Evolutionary conservation across 2,329 filamentous ascomycete species (phyloP).

Genomic region (Trichoderma endophyticum): DNA sequence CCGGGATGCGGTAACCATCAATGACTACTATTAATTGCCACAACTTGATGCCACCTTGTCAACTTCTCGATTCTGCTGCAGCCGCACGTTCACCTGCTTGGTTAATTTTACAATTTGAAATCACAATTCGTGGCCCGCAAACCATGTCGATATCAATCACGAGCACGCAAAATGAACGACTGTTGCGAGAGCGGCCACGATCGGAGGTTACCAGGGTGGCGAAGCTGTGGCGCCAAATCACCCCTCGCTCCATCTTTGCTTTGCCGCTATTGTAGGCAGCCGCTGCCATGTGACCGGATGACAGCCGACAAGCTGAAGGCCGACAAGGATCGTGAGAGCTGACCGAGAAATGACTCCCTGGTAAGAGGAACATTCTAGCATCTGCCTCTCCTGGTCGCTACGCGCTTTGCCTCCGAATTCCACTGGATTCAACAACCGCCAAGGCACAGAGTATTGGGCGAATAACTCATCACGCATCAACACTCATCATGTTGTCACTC

Average conservation of each 20-base stretch:
- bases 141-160: background rate
- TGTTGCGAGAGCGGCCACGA: background rate
- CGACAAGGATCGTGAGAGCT: constrained; percentile 4
- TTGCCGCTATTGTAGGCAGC: constrained; percentile 10
- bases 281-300: constrained; percentile 10
- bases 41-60: background rate
- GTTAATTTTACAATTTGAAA: background rate
- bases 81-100: background rate
- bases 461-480: background rate
- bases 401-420: background rate
- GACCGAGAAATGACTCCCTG: constrained; percentile 3
- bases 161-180: background rate
- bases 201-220: background rate
- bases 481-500: too few species aligned
- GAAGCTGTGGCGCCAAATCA: constrained; percentile 5
- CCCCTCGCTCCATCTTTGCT: background rate
- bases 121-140: background rate
- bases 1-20: background rate
- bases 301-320: background rate
- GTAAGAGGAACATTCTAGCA: background rate
- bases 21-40: background rate
- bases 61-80: background rate
- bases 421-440: too few species aligned
- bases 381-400: background rate
- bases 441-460: background rate